These are phyloP conservation scores for Capronia epimyces DNA, from an alignment of 2,329 filamentous ascomycete species.

Conservation along the genomic window DNA sequence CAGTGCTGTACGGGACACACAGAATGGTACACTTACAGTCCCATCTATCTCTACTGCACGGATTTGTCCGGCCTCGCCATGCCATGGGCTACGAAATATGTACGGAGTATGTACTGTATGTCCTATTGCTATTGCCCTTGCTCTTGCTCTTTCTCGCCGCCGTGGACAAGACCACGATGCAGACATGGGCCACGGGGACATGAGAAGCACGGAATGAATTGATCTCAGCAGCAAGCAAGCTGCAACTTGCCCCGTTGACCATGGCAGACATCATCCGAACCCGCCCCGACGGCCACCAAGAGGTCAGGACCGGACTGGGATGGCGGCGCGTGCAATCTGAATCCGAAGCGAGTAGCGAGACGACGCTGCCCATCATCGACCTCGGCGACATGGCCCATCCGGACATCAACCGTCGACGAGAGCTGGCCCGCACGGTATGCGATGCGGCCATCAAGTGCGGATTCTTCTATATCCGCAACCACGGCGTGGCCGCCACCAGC, in stretches of 20 bases:
- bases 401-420: conserved; percentile 35
- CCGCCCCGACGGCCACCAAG: conserved; percentile 10
- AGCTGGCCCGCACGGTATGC: conserved; percentile 41
- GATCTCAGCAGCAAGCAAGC: no score
- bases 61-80: no score
- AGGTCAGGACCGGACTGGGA: conserved; percentile 18
- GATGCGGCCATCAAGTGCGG: conserved; percentile 47
- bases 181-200: no score
- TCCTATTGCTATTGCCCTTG: no score
- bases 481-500: conserved; percentile 38
- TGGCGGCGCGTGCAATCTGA: conserved; percentile 16
- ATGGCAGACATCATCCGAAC: conserved; percentile 16
- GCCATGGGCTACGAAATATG: no score
- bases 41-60: no score
- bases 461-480: conserved; percentile 47
- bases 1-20: no score
- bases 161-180: no score
- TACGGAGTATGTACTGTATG: no score
- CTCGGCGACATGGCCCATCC: conserved; percentile 38
- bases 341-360: conserved; percentile 1
- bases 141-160: no score
- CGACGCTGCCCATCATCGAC: conserved; percentile 50
- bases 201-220: not conserved
- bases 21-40: no score
- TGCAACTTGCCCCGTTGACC: not conserved